These are phyloP conservation scores for Ascochyta koolunga DNA, from an alignment of 2,329 filamentous ascomycete species.

Conservation along the genomic window DNA sequence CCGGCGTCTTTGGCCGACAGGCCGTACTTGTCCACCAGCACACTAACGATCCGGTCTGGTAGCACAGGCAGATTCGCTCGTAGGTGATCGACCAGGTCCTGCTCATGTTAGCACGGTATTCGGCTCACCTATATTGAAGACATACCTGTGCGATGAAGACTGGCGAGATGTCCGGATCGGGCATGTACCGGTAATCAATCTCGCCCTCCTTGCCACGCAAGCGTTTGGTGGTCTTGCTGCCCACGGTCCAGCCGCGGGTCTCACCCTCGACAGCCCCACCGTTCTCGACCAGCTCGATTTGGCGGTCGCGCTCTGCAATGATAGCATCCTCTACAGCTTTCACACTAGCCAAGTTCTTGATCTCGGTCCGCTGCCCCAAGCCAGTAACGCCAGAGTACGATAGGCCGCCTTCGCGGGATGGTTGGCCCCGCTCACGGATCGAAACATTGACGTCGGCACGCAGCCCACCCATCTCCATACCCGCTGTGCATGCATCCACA, in stretches of 20 bases:
- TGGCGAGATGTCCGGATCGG: slow-evolving; percentile 87
- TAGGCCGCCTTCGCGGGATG: slow-evolving; percentile 38
- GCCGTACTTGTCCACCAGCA: slow-evolving; percentile 67
- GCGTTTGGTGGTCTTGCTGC: slow-evolving; percentile 78
- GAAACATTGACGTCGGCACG: slow-evolving; percentile 96
- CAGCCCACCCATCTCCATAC: slow-evolving; percentile 91
- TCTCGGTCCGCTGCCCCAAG: slow-evolving; percentile 89
- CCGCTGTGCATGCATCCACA: slow-evolving; percentile 83
- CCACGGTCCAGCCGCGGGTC: slow-evolving; percentile 90
- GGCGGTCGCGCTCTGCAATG: slow-evolving; percentile 85
- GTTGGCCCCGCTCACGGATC: slow-evolving; percentile 62
- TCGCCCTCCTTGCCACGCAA: slow-evolving; percentile 94
- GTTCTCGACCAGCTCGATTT: slow-evolving; percentile 78
- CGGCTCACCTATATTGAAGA: background rate
- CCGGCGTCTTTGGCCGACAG: slow-evolving; percentile 83
- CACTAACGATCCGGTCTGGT: slow-evolving; percentile 72
- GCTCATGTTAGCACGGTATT: slow-evolving; percentile 11
- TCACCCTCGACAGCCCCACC: slow-evolving; percentile 81
- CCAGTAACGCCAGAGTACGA: slow-evolving; percentile 64
- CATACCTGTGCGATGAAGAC: slow-evolving; percentile 69
- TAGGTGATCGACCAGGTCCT: slow-evolving; percentile 71
- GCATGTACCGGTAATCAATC: slow-evolving; percentile 98
- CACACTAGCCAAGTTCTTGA: slow-evolving; percentile 95
- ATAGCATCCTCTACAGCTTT: slow-evolving; percentile 96
- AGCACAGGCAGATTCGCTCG: slow-evolving; percentile 67